phyloP scores from a whole-genome alignment of 495 filamentous ascomycete species.

The Immersiella caudata region DNA sequence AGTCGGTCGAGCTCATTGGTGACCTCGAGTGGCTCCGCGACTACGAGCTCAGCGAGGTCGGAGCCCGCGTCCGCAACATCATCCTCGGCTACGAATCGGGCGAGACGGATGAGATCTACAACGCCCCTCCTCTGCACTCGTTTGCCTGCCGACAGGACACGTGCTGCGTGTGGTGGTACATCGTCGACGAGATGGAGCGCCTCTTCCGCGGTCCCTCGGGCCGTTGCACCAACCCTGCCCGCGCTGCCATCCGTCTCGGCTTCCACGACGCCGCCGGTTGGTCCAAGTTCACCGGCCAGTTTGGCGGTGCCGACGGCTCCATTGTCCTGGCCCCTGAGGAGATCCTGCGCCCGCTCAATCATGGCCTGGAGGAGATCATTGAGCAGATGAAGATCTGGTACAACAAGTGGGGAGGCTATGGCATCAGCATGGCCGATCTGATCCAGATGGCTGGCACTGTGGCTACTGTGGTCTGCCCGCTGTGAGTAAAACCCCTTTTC shows the following conservation, averaged over 20 bases:
- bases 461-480: conserved; percentile 43
- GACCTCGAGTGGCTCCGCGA: conserved; percentile 34
- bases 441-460: conserved; percentile 45
- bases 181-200: conserved; percentile 40
- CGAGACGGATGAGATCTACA: conserved; percentile 26
- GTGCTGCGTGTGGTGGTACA: conserved; percentile 49
- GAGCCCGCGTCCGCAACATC: conserved; percentile 32
- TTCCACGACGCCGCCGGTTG: conserved; percentile 47
- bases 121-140: conserved; percentile 29
- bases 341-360: conserved; percentile 34
- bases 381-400: conserved; percentile 37
- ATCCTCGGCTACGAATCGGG: conserved; percentile 30
- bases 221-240: conserved; percentile 34
- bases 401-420: conserved; percentile 34
- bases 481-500: conserved; percentile 15
- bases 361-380: conserved; percentile 38
- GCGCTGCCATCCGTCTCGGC: conserved; percentile 45
- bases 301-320: conserved; percentile 46
- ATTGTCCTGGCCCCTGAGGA: conserved; percentile 40
- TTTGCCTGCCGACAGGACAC: conserved; percentile 36
- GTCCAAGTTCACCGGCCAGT: conserved; percentile 34
- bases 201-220: conserved; percentile 32
- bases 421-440: conserved; percentile 45
- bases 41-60: conserved; percentile 27
- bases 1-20: conserved; percentile 38